Evolutionary conservation across 331 rosid genomes (phyloP).

Genomic region (Spiraea crenata): DNA sequence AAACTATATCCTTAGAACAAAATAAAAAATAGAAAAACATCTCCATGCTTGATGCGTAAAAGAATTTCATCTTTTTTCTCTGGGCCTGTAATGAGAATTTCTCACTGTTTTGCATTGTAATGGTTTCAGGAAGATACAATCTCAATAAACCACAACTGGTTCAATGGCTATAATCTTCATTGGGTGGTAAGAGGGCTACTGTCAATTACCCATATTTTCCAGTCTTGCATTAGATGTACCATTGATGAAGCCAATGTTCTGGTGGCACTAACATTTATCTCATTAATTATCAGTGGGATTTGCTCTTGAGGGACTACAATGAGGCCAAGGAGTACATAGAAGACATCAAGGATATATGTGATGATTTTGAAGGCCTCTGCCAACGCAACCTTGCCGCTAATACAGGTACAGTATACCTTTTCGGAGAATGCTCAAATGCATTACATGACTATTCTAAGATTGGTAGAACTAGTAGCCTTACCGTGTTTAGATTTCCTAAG

Average conservation of each 20-base stretch:
- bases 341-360: slow-evolving; percentile 87
- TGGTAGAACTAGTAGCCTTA: background rate
- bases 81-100: background rate
- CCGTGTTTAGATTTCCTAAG: background rate
- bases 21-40: background rate
- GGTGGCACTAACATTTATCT: slow-evolving; percentile 1
- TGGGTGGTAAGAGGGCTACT: slow-evolving; percentile 61
- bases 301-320: slow-evolving; percentile 67
- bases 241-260: background rate
- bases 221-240: background rate
- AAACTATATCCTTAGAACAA: background rate
- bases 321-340: slow-evolving; percentile 91
- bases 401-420: slow-evolving; percentile 55
- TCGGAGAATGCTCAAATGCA: background rate
- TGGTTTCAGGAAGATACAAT: slow-evolving; percentile 63
- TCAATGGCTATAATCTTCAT: slow-evolving; percentile 70
- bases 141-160: slow-evolving; percentile 95
- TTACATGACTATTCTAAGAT: background rate
- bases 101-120: slow-evolving; percentile 8
- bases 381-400: slow-evolving; percentile 94
- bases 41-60: background rate
- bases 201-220: background rate
- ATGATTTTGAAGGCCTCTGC: slow-evolving; percentile 91
- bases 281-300: slow-evolving; percentile 59
- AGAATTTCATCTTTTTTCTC: slow-evolving; percentile 6